Evolutionary conservation across 495 filamentous ascomycete species (phyloP), one percentile per base, ranked within the genome.

Genomic region (Talaromyces proteolyticus): DNA sequence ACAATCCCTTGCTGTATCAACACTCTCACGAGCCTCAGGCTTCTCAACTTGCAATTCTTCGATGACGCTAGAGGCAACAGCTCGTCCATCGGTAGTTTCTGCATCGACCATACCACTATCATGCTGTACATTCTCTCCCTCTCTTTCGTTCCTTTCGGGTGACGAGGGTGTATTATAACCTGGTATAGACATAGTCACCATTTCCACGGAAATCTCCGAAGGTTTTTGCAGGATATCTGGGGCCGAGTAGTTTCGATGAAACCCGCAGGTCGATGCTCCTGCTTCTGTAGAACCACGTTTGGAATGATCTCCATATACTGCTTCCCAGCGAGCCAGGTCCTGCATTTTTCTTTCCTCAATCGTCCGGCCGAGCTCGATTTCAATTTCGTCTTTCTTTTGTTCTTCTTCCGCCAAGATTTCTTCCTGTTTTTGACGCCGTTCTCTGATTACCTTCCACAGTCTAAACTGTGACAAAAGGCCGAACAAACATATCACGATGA

Each of bases 361-460:
- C 49, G 76, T 75, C 44, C 80, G 72, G 2, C 85, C 88, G 2
- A 80, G 72, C 47, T 81, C 79, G 38, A 80, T 80, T 53, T 97
- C 90, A 39, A 84, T 78, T 56, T 80, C 77, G n/a, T 89, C 77
- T 10, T 81, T 72, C 55, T 75, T 73, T 16, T 69, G 69, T 50
- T 81, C 70, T 21, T 79, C 79, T 50, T 85, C 75, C 14, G 75
- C 67, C 20, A 70, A 66, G 36, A 77, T 73, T 10, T 69, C 73
- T 14, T 79, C 80, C 46, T 79, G 84, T 54, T 78, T 78, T 16
- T 79, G 76, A 17, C 88, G 73, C 42, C 84, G 75, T 47, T 88
- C 79, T 55, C 86, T 84, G 45, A 96, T 79, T n/a, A 96, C 74
- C 45, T 85, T 86, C 92, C 92, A 96, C 7, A 96, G 69, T 51